Evolutionary conservation across 768 basidiomycete genomes (phyloP), one percentile per base, ranked within the genome.

Genomic region (Mycena galopus): DNA sequence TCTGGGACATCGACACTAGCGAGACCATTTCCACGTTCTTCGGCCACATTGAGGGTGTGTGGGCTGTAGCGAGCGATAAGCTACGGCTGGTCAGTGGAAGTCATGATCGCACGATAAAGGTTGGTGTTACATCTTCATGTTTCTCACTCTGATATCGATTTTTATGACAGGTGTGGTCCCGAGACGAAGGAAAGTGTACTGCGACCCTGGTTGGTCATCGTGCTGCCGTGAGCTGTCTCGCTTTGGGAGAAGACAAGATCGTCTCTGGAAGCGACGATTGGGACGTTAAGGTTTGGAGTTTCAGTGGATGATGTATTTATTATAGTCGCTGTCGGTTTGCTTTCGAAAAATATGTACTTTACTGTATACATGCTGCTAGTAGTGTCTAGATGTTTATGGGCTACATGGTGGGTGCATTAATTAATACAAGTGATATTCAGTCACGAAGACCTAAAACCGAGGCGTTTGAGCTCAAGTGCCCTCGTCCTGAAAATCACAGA

Each of bases 31-130:
- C 89, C 77, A 98, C 98, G 50, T 88, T 97, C 73, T 99, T 99
- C 80, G 98, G 97, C 1, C 97, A 98, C 81, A 96, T 99, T 77
- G 98, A 99, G 79, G 98, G 98, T 65, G 96, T 99, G 21, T 99
- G 98, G 98, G 92, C 92, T 4, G 94, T 99, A 33, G 96, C 96
- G 27, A 92, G 93, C 75, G 96, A 99, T 81, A 94, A 96, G 79
- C 86, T 99, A 77, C 87, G 97, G 64, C 85, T 99, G 59, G 96
- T 96, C 29, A 96, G 94, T 64, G 97, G 92, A 9, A 97, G 96
- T 78, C 97, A 99, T 79, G 96, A 98, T 82, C 90, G 96, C 32
- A 98, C 96, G n/a, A 94, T 98, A 86, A 98, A 98, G 91, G 96
- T 96, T 53, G 63, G 69, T 65, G n/a, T 29, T 47, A 10, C 62